A percentile compares a stretch with the other conserved stretches of the same genome.
phyloP scores from a whole-genome alignment of 2,329 filamentous ascomycete genomes.

The Xenoacremonium recifei region DNA sequence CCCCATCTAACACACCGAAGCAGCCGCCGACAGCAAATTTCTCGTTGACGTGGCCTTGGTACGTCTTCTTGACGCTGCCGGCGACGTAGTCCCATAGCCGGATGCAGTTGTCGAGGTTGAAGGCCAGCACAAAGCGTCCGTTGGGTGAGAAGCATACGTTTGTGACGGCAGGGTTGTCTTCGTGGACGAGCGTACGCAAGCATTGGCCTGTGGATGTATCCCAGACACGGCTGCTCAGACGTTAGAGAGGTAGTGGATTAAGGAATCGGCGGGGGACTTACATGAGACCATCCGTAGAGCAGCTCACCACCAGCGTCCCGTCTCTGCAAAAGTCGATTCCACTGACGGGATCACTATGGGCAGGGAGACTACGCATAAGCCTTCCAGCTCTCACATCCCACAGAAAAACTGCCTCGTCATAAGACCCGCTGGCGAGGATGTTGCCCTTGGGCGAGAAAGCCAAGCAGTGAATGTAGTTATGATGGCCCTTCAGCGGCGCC shows the following conservation, averaged over 20 bases:
- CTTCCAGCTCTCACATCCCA: conserved; percentile 92
- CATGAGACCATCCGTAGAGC: conserved; percentile 88
- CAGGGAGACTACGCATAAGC: conserved; percentile 86
- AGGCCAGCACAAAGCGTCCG: conserved; percentile 88
- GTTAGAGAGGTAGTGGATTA: conserved; percentile 17
- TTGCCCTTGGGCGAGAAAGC: conserved; percentile 98
- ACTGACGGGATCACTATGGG: conserved; percentile 91
- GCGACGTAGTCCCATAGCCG: conserved; percentile 94
- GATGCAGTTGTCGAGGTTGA: conserved; percentile 85
- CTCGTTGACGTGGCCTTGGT: conserved; percentile 85
- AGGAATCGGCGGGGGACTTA: conserved; percentile 36
- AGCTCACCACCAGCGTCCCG: conserved; percentile 88
- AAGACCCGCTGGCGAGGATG: conserved; percentile 90
- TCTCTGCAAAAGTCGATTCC: conserved; percentile 92
- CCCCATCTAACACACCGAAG: conserved; percentile 61
- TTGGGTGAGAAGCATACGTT: conserved; percentile 93
- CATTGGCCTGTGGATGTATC: conserved; percentile 95
- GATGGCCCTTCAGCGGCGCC: conserved; percentile 74
- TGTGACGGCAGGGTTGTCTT: conserved; percentile 89
- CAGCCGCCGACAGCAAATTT: conserved; percentile 82
- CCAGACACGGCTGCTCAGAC: conserved; percentile 71
- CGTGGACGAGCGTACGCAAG: conserved; percentile 89
- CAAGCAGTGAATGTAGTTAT: conserved; percentile 93
- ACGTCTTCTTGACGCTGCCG: conserved; percentile 91
- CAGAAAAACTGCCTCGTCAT: conserved; percentile 94